These are phyloP conservation scores for Colletotrichum chlorophyti DNA, from an alignment of 2,329 filamentous ascomycete genomes.

Conservation along the genomic window DNA sequence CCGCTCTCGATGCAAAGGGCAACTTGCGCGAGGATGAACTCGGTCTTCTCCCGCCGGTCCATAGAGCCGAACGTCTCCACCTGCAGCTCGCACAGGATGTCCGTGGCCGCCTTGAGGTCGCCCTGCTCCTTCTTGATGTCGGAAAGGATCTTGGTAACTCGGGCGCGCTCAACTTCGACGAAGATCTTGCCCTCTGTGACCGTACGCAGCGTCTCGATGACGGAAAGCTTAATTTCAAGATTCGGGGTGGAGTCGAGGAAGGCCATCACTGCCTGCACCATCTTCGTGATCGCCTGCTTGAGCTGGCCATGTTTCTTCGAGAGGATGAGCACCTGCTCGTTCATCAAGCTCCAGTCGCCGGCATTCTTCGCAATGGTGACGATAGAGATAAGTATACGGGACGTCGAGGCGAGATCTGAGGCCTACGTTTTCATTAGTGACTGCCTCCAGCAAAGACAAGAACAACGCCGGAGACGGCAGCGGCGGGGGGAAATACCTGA, in stretches of 20 bases:
- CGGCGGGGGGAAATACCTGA: conserved; percentile 68
- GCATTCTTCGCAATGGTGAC: conserved; percentile 94
- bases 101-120: conserved; percentile 86
- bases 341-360: conserved; percentile 91
- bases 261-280: conserved; percentile 95
- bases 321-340: conserved; percentile 92
- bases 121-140: conserved; percentile 98
- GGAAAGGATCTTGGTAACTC: conserved; percentile 92
- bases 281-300: conserved; percentile 98
- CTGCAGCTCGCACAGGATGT: conserved; percentile 95
- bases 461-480: conserved; percentile 33
- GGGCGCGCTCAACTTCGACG: conserved; percentile 96
- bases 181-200: conserved; percentile 99
- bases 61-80: conserved; percentile 99
- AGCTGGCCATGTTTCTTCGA: conserved; percentile 99
- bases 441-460: too few species aligned
- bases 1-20: conserved; percentile 92
- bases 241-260: conserved; percentile 89
- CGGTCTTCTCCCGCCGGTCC: conserved; percentile 96
- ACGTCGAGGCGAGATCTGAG: conserved; percentile 95
- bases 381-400: conserved; percentile 83
- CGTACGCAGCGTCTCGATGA: conserved; percentile 94
- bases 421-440: conserved; percentile 64
- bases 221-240: conserved; percentile 85
- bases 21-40: conserved; percentile 97